phyloP scores from a whole-genome alignment of 1,284 basidiomycete species.

The Cutaneotrichosporon mucoides region DNA sequence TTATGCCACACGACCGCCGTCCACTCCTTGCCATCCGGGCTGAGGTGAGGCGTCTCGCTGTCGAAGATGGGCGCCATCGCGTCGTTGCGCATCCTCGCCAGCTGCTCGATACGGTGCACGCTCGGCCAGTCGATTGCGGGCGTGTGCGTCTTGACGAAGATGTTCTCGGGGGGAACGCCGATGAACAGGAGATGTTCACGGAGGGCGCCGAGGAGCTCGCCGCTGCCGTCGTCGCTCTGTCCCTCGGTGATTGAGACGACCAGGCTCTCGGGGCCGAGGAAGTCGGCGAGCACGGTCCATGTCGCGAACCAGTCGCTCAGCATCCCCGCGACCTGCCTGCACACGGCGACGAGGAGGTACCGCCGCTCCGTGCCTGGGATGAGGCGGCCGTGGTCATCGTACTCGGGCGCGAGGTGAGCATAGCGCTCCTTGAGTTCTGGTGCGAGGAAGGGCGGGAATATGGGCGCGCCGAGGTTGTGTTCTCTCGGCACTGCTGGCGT shows the following conservation, averaged over 20 bases:
- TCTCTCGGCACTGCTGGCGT: constrained; percentile 31
- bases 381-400: constrained; percentile 29
- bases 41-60: constrained; percentile 24
- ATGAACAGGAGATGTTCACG: constrained; percentile 39
- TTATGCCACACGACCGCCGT: constrained; percentile 50
- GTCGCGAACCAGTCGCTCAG: constrained; percentile 44
- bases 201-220: constrained; percentile 34
- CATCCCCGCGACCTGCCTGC: constrained; percentile 45
- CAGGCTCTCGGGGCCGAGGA: constrained; percentile 41
- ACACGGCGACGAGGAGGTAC: constrained; percentile 37
- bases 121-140: constrained; percentile 40
- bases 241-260: constrained; percentile 42
- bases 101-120: constrained; percentile 45
- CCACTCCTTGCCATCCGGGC: constrained; percentile 44
- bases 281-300: constrained; percentile 45
- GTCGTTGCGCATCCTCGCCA: constrained; percentile 49
- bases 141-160: constrained; percentile 34
- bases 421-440: constrained; percentile 33
- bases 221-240: constrained; percentile 34
- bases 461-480: constrained; percentile 34
- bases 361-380: constrained; percentile 28
- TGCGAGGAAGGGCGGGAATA: constrained; percentile 39
- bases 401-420: constrained; percentile 33
- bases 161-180: constrained; percentile 45
- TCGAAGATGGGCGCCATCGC: constrained; percentile 48